Percentiles rank a stretch among this genome's conserved stretches.
These are phyloP conservation scores for Agaricus blazei DNA, from an alignment of 768 basidiomycete species.

Conservation along the genomic window DNA sequence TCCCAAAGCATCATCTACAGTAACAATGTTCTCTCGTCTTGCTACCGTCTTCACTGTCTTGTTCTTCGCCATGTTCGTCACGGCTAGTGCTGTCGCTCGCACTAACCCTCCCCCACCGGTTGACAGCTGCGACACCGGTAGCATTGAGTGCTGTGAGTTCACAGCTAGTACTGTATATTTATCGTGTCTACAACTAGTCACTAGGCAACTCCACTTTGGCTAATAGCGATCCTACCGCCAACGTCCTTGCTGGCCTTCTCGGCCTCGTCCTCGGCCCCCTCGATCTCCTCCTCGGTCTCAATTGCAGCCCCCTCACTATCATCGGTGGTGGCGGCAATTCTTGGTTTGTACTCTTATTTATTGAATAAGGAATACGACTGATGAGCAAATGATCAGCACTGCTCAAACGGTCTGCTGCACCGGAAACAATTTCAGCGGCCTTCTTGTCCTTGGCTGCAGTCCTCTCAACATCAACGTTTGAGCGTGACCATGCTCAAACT, in stretches of 20 bases:
- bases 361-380: neutral
- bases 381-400: slow-evolving; percentile 8
- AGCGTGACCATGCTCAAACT: neutral
- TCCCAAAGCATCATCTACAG: slow-evolving; percentile 6
- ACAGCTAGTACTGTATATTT: neutral
- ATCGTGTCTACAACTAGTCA: neutral
- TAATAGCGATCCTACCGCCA: neutral
- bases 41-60: slow-evolving; percentile 17
- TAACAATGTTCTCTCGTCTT: slow-evolving; percentile 23
- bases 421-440: slow-evolving; percentile 22
- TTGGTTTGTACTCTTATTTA: slow-evolving; percentile 17
- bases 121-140: slow-evolving; percentile 24
- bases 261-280: neutral
- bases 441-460: slow-evolving; percentile 24
- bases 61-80: slow-evolving; percentile 21
- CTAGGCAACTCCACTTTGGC: slow-evolving; percentile 15
- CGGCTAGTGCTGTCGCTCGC: slow-evolving; percentile 20
- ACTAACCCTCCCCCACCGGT: slow-evolving; percentile 4
- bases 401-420: slow-evolving; percentile 26
- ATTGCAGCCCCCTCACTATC: slow-evolving; percentile 6
- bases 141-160: slow-evolving; percentile 19
- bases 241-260: slow-evolving; percentile 11
- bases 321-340: slow-evolving; percentile 16
- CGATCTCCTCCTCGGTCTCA: slow-evolving; percentile 1
- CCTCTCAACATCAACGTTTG: slow-evolving; percentile 20